phyloP scores from a whole-genome alignment of 148 eudicot genomes.

The Euryodendron excelsum region DNA sequence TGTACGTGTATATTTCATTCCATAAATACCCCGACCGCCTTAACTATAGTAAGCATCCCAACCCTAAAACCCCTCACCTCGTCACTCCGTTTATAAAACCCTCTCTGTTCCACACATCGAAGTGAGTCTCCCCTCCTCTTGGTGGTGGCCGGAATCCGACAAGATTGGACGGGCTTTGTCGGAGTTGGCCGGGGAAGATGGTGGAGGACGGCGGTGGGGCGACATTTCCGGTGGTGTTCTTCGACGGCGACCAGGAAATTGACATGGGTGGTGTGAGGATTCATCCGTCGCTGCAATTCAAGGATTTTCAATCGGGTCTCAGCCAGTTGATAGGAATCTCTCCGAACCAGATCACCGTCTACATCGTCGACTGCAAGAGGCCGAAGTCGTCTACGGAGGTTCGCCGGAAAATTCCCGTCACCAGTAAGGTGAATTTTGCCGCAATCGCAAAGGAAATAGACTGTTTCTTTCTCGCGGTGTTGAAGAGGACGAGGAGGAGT shows the following conservation, averaged over 20 bases:
- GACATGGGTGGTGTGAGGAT: conserved; percentile 45
- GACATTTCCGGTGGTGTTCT: conserved; percentile 52
- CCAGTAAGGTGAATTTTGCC: conserved; percentile 53
- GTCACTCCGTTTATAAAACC: neutral
- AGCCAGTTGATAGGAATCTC: conserved; percentile 60
- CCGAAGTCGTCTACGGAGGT: conserved; percentile 17
- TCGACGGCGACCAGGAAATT: conserved; percentile 62
- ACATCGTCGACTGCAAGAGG: conserved; percentile 41
- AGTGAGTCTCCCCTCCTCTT: neutral
- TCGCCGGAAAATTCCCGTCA: conserved; percentile 52
- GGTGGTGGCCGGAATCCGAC: too few relatives aligned
- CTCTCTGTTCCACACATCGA: neutral
- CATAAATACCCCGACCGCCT: conserved; percentile 13
- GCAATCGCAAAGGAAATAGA: conserved; percentile 15
- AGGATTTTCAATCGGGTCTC: conserved; percentile 48
- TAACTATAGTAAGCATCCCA: neutral
- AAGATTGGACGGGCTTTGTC: too few relatives aligned
- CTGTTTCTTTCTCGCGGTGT: conserved; percentile 45
- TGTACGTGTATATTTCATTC: neutral
- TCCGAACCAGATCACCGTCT: conserved; percentile 68
- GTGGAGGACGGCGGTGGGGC: conserved; percentile 32
- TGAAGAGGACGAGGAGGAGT: conserved; percentile 48
- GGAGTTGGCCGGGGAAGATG: too few relatives aligned
- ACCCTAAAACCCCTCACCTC: conserved; percentile 9
- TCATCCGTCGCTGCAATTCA: conserved; percentile 42